These are phyloP conservation scores for Saprolegnia diclina DNA, from an alignment of 352 stramenopile genomes.

Conservation along the genomic window DNA sequence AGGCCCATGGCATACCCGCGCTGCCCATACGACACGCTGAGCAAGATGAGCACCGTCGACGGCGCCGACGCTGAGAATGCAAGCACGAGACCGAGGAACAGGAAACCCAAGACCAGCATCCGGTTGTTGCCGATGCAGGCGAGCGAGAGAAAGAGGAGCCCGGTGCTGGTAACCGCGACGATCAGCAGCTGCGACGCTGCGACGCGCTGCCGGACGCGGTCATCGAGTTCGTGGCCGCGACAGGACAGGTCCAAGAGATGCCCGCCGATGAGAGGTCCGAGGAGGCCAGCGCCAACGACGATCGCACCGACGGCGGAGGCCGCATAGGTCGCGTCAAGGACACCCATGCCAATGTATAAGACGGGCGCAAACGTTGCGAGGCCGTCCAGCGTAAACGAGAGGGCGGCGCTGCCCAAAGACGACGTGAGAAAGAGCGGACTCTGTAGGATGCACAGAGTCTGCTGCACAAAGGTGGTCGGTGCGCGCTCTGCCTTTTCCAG, in stretches of 20 bases:
- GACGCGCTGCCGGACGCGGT: neutral
- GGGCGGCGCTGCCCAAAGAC: slow-evolving; percentile 36
- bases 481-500: neutral
- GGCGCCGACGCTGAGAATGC: slow-evolving; percentile 61
- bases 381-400: slow-evolving; percentile 36
- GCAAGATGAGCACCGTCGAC: slow-evolving; percentile 83
- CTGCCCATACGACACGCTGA: slow-evolving; percentile 79
- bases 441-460: slow-evolving; percentile 10
- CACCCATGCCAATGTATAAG: slow-evolving; percentile 4
- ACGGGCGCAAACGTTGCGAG: slow-evolving; percentile 27
- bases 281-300: slow-evolving; percentile 15
- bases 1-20: slow-evolving; percentile 64
- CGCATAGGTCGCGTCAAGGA: neutral
- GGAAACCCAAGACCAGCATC: slow-evolving; percentile 42
- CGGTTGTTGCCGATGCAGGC: slow-evolving; percentile 50
- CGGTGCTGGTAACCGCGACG: slow-evolving; percentile 34
- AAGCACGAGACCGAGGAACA: slow-evolving; percentile 60
- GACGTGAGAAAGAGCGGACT: slow-evolving; percentile 35
- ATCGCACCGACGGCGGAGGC: slow-evolving; percentile 5
- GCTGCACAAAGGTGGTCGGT: neutral
- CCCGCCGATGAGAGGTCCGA: slow-evolving; percentile 39
- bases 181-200: slow-evolving; percentile 30
- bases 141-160: slow-evolving; percentile 44
- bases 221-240: neutral
- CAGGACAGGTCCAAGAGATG: slow-evolving; percentile 26